phyloP scores from a whole-genome alignment of 108 stramenopile species.

The Aurantiochytrium sp. region DNA sequence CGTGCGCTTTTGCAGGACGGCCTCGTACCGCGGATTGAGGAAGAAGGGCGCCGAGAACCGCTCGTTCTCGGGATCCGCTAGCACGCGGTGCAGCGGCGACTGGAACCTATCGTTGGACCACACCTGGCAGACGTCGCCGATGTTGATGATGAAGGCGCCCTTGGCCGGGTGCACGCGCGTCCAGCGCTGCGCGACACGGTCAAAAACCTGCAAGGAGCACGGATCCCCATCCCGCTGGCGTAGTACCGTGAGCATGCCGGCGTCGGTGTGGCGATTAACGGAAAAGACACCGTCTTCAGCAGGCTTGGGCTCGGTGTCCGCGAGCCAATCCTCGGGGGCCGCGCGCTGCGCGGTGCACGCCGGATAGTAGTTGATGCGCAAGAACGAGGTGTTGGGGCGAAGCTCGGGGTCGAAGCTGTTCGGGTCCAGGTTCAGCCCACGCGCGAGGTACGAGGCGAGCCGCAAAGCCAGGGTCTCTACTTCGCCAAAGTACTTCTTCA shows the following conservation, averaged over 20 bases:
- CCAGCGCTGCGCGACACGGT: constrained; percentile 54
- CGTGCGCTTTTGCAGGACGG: constrained; percentile 48
- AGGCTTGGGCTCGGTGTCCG: not conserved
- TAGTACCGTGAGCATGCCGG: constrained; percentile 80
- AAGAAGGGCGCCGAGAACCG: constrained; percentile 87
- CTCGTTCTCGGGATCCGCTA: constrained; percentile 49
- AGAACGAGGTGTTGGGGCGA: constrained; percentile 47
- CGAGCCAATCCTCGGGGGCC: not conserved
- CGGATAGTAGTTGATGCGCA: constrained; percentile 51
- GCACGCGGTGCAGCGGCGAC: constrained; percentile 82
- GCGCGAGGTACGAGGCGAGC: constrained; percentile 31
- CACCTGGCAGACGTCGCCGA: constrained; percentile 83
- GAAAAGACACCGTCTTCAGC: constrained; percentile 23
- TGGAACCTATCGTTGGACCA: constrained; percentile 81
- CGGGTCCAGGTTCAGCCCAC: constrained; percentile 25
- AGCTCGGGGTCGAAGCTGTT: constrained; percentile 32
- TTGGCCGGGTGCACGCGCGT: constrained; percentile 69
- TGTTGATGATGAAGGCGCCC: constrained; percentile 82
- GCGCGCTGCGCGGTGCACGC: not conserved
- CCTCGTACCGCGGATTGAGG: constrained; percentile 76
- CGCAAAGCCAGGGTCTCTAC: constrained; percentile 62
- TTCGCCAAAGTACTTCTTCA: constrained; percentile 67
- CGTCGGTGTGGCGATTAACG: constrained; percentile 71
- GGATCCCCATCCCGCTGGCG: constrained; percentile 63
- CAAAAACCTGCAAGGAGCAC: constrained; percentile 69